Evolutionary conservation across 2,329 filamentous ascomycete species (phyloP), one percentile per base, ranked within the genome.

Genomic region (Claviceps fusiformis): DNA sequence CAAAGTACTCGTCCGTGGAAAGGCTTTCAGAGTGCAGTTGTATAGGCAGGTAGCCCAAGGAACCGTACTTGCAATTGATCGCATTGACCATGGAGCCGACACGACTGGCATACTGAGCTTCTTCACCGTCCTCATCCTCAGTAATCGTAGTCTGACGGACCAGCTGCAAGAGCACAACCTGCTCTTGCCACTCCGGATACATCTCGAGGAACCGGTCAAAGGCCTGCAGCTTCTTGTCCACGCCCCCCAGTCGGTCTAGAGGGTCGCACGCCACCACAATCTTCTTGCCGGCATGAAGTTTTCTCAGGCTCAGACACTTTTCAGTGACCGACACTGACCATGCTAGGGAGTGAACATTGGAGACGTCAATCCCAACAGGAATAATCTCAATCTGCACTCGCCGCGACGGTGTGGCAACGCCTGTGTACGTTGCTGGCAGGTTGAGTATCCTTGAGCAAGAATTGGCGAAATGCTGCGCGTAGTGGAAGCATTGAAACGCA

Each of bases 1-100:
- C 91, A 69, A 95, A 95, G 69, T 96, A 96, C 70, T 96, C 91
- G 62, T 90, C 86, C 59, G 85, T 85, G 43, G 83, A 85, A 43
- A 96, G 79, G 66, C 95, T 95, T 67, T 95, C 90, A 6, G 90
- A 88, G 68, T 92, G 95, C 69, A 96, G 89, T 67, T 93, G 89
- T n/a, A 96, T 88, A 0, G 92, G 92, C 0, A 88, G 85, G 70
- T 90, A 95, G 61, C 87, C 86, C 54, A 96, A 75, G 9, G 88
- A 93, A 50, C 92, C 92, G 66, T 90, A 95, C 48, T 81, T 78
- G 62, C 91, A 90, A 62, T 96, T 96, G 72, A 97, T 95, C 61
- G 85, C 85, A 61, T 87, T 85, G 39, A 95, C 89, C 55, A 96
- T 76, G 65, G 95, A 89, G 44, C 90, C 91, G 60, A 96, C 89